Evolutionary conservation across 2,329 filamentous ascomycete species (phyloP).

Genomic region (Ophiostoma triangulosporum): DNA sequence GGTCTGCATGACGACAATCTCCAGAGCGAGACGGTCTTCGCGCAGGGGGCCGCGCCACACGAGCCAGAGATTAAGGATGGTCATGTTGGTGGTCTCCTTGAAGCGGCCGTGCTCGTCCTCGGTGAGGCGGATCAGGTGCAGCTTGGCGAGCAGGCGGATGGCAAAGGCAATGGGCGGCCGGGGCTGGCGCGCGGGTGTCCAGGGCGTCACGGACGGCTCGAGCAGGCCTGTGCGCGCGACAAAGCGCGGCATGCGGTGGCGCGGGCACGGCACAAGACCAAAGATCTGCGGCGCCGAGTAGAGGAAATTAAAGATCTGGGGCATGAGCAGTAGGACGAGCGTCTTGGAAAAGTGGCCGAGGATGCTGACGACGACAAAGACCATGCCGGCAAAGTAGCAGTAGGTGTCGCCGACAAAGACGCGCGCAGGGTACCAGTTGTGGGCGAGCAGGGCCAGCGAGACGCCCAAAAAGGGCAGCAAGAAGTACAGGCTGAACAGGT

Average conservation of each 20-base stretch:
- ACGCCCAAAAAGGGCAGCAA: slow-evolving; percentile 90
- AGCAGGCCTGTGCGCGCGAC: slow-evolving; percentile 73
- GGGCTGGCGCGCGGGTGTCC: slow-evolving; percentile 55
- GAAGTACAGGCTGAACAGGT: slow-evolving; percentile 91
- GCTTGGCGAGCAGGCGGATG: slow-evolving; percentile 53
- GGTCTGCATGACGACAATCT: slow-evolving; percentile 68
- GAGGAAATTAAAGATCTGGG: slow-evolving; percentile 91
- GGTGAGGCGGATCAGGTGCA: slow-evolving; percentile 56
- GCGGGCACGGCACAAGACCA: slow-evolving; percentile 76
- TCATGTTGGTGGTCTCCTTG: slow-evolving; percentile 75
- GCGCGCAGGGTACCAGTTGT: slow-evolving; percentile 92
- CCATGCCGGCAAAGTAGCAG: slow-evolving; percentile 99
- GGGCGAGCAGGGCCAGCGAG: slow-evolving; percentile 68
- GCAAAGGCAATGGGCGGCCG: slow-evolving; percentile 44
- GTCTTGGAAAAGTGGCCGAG: slow-evolving; percentile 98
- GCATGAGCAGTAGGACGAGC: slow-evolving; percentile 74
- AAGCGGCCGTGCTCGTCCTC: slow-evolving; percentile 55
- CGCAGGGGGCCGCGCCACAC: slow-evolving; percentile 87
- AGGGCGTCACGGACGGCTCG: slow-evolving; percentile 74
- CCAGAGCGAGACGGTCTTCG: slow-evolving; percentile 69
- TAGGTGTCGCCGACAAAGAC: slow-evolving; percentile 98
- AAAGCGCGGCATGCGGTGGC: slow-evolving; percentile 82
- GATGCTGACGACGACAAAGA: slow-evolving; percentile 94
- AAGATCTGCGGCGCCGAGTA: slow-evolving; percentile 92
- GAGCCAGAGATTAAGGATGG: slow-evolving; percentile 88